These are phyloP conservation scores for Colletotrichum eleusines DNA, from an alignment of 2,329 filamentous ascomycete species.

Conservation along the genomic window DNA sequence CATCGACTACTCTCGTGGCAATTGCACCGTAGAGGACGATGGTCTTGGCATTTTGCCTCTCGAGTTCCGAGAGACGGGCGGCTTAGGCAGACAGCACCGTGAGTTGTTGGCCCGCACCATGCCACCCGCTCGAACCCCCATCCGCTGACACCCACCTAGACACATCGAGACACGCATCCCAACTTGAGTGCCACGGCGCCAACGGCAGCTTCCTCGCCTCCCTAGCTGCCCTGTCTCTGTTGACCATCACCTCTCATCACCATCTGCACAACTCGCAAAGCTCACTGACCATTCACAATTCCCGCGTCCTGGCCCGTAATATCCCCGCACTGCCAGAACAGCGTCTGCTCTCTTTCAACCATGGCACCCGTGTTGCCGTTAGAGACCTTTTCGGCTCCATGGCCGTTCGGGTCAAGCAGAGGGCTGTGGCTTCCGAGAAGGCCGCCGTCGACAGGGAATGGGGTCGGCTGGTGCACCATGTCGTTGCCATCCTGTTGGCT, in stretches of 20 bases:
- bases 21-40: constrained; percentile 86
- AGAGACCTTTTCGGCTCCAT: constrained; percentile 89
- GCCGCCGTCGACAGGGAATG: constrained; percentile 71
- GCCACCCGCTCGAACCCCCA: background rate
- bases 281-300: constrained; percentile 77
- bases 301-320: constrained; percentile 73
- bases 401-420: constrained; percentile 89
- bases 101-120: constrained; percentile 49
- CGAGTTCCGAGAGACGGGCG: constrained; percentile 79
- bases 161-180: constrained; percentile 77
- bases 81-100: constrained; percentile 81
- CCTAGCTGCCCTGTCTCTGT: constrained; percentile 78
- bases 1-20: constrained; percentile 81
- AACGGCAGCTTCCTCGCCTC: constrained; percentile 83
- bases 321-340: constrained; percentile 71
- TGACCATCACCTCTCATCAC: constrained; percentile 82
- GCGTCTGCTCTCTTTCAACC: constrained; percentile 63
- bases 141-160: constrained; percentile 60
- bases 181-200: constrained; percentile 68
- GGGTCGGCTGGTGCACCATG: constrained; percentile 68
- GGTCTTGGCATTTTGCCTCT: constrained; percentile 79
- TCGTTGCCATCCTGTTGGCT: constrained; percentile 77
- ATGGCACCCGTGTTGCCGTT: constrained; percentile 83
- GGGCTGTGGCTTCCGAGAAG: constrained; percentile 67
- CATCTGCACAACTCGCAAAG: constrained; percentile 70